A percentile compares a stretch with the other conserved stretches of the same genome.
phyloP scores from a whole-genome alignment of 768 basidiomycete species.

The Leccinum variicolor region DNA sequence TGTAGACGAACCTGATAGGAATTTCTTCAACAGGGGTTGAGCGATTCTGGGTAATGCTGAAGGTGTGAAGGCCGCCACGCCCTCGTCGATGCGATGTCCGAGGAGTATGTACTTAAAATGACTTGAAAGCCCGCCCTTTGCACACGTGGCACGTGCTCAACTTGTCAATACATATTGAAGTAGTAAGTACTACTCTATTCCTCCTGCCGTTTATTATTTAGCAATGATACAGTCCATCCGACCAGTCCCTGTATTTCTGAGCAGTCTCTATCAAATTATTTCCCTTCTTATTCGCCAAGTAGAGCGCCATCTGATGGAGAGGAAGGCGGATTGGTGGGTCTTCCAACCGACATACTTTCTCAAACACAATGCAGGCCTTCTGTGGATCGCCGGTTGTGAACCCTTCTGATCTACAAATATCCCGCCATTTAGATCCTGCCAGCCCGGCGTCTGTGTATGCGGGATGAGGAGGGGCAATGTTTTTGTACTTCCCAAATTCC shows the following conservation, averaged over 20 bases:
- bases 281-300: conserved; percentile 7
- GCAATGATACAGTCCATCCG: conserved; percentile 17
- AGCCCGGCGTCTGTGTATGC: conserved; percentile 17
- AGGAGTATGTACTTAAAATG: neutral
- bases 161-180: too few species aligned
- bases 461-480: conserved; percentile 5
- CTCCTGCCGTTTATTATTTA: neutral
- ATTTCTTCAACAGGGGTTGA: neutral
- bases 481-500: neutral
- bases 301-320: conserved; percentile 10
- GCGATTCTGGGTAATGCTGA: neutral
- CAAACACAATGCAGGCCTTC: conserved; percentile 21
- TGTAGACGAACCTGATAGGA: conserved; percentile 1
- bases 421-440: conserved; percentile 6
- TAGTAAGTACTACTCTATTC: too few species aligned
- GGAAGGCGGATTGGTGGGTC: conserved; percentile 22
- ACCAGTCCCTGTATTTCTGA: conserved; percentile 24
- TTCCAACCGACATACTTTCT: conserved; percentile 16
- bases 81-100: neutral
- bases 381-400: conserved; percentile 11
- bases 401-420: neutral
- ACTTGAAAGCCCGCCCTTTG: neutral
- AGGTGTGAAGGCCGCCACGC: neutral
- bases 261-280: conserved; percentile 7
- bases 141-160: neutral